Conservation (phyloP, 2,329 filamentous ascomycete genomes). For the Metarhizium sp. region DNA sequence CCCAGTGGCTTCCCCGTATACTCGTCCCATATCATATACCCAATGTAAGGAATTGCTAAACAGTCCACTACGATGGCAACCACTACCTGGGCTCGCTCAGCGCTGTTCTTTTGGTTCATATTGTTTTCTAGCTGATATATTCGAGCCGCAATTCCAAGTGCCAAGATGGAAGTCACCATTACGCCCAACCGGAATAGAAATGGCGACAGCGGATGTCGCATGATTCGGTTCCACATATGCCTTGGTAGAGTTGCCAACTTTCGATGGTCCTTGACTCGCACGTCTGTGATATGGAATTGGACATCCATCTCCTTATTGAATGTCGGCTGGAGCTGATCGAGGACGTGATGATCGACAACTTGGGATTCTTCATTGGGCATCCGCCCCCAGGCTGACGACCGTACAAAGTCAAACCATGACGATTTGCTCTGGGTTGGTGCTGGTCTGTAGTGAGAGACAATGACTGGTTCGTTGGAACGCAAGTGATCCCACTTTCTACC, state of each 20-base stretch:
- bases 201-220: conserved; percentile 79
- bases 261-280: conserved; percentile 17
- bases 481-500: conserved; percentile 52
- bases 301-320: conserved; percentile 31
- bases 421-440: conserved; percentile 30
- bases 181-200: conserved; percentile 74
- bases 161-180: conserved; percentile 72
- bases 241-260: conserved; percentile 32
- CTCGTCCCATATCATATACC: conserved; percentile 94
- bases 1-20: conserved; percentile 91
- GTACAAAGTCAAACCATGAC: conserved; percentile 44
- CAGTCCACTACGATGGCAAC: conserved; percentile 87
- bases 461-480: conserved; percentile 48
- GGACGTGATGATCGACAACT: conserved; percentile 34
- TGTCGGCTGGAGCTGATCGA: conserved; percentile 36
- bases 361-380: conserved; percentile 36
- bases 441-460: conserved; percentile 40
- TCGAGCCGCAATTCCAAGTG: conserved; percentile 66
- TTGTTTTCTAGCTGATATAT: conserved; percentile 56
- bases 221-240: conserved; percentile 56
- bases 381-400: conserved; percentile 42
- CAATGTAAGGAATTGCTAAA: conserved; percentile 79
- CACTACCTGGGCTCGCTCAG: conserved; percentile 66
- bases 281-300: conserved; percentile 16
- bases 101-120: conserved; percentile 27